Percentiles rank a stretch among this genome's conserved stretches.
phyloP scores from a whole-genome alignment of 495 filamentous ascomycete species.

The Daldinia bambusicola region DNA sequence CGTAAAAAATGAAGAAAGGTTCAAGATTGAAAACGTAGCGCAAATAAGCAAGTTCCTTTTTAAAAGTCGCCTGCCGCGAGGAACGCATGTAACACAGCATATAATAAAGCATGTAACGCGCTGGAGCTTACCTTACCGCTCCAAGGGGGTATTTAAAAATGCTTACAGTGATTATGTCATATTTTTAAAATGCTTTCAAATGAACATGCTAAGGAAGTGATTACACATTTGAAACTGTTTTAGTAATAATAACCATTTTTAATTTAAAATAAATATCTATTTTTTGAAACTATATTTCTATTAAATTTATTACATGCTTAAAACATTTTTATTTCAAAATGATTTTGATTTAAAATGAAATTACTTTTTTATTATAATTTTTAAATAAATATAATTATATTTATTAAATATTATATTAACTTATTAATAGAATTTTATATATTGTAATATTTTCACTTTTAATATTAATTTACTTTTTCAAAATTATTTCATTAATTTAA shows the following conservation, averaged over 20 bases:
- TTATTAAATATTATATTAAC: constrained; percentile 6
- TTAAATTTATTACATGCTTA: not conserved
- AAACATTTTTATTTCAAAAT: not conserved
- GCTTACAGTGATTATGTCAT: not conserved
- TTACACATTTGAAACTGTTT: not conserved
- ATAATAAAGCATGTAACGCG: constrained; percentile 2
- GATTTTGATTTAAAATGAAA: not conserved
- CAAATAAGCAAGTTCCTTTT: not conserved
- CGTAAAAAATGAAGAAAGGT: not conserved
- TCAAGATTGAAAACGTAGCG: not conserved
- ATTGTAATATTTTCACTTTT: too few species aligned
- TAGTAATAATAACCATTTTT: not conserved
- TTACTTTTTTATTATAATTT: not conserved
- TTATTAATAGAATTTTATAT: too few species aligned
- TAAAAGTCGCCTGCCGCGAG: not conserved
- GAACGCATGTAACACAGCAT: constrained; percentile 3
- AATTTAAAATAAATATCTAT: not conserved
- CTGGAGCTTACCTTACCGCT: not conserved
- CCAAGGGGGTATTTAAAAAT: not conserved
- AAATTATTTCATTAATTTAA: too few species aligned
- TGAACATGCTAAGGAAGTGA: not conserved
- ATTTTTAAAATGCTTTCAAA: too few species aligned
- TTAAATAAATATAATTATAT: not conserved
- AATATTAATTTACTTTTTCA: too few species aligned
- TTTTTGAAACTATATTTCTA: not conserved